Evolutionary conservation across 2,329 filamentous ascomycete genomes (phyloP).

Genomic region (Fusarium sarcochroum): DNA sequence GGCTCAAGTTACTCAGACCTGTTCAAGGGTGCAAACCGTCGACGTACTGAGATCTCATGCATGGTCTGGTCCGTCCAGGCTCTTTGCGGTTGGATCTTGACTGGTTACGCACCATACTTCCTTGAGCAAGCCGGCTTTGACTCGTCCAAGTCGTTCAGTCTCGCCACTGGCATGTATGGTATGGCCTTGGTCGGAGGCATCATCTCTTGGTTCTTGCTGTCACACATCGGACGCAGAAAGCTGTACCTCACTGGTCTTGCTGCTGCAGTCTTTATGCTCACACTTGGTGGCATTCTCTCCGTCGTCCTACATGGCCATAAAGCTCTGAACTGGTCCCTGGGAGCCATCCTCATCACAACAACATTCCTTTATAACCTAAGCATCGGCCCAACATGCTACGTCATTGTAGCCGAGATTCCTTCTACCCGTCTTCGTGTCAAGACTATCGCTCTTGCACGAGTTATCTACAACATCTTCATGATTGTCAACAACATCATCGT

Average conservation of each 20-base stretch:
- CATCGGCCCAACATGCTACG: slow-evolving; percentile 49
- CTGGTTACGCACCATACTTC: slow-evolving; percentile 54
- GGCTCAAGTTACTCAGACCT: slow-evolving; percentile 43
- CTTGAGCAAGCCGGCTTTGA: slow-evolving; percentile 58
- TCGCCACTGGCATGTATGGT: slow-evolving; percentile 56
- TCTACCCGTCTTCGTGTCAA: slow-evolving; percentile 57
- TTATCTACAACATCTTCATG: slow-evolving; percentile 35
- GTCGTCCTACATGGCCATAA: slow-evolving; percentile 46
- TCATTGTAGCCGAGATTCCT: slow-evolving; percentile 56
- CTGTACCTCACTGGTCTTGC: slow-evolving; percentile 56
- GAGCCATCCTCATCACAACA: slow-evolving; percentile 57
- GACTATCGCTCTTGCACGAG: slow-evolving; percentile 56
- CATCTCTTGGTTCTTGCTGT: slow-evolving; percentile 57
- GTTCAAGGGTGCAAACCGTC: slow-evolving; percentile 43
- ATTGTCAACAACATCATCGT: slow-evolving; percentile 46
- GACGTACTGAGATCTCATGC: slow-evolving; percentile 48
- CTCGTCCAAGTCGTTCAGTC: slow-evolving; percentile 54
- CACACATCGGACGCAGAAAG: slow-evolving; percentile 55
- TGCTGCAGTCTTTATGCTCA: slow-evolving; percentile 51
- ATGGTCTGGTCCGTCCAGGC: slow-evolving; percentile 46
- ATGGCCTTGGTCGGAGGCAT: slow-evolving; percentile 58
- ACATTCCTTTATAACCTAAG: slow-evolving; percentile 54
- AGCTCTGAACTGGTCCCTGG: slow-evolving; percentile 53
- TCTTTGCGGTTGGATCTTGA: slow-evolving; percentile 41
- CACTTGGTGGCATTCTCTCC: slow-evolving; percentile 56